Percentiles rank a stretch among this genome's conserved stretches.
phyloP scores from a whole-genome alignment of 352 stramenopile species.

The Phytophthora megakarya region DNA sequence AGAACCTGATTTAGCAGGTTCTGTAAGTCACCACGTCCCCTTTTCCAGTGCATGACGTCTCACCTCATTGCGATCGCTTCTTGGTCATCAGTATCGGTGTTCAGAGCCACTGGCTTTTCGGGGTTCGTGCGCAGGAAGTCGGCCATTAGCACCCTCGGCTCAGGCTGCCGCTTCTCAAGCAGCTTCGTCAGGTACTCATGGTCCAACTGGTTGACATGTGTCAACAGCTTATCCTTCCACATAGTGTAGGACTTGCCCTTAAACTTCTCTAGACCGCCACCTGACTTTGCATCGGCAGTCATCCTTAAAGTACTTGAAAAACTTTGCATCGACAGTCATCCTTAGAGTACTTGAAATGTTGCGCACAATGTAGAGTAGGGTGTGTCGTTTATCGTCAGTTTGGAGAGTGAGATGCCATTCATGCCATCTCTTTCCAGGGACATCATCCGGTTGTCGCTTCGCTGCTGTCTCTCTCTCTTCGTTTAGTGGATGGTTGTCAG shows the following conservation, averaged over 20 bases:
- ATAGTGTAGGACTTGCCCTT: conserved; percentile 22
- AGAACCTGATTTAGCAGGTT: conserved; percentile 24
- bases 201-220: conserved; percentile 17
- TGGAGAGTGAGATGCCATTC: background rate
- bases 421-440: background rate
- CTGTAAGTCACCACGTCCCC: conserved; percentile 2
- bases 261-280: conserved; percentile 8
- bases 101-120: background rate
- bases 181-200: conserved; percentile 17
- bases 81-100: background rate
- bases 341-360: background rate
- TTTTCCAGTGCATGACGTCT: conserved; percentile 6
- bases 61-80: conserved; percentile 8
- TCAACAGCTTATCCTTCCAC: conserved; percentile 26
- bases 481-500: background rate
- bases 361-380: background rate
- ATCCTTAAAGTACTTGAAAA: conserved; percentile 23
- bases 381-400: background rate
- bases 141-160: conserved; percentile 15
- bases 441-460: background rate
- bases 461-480: background rate
- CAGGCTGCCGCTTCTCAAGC: conserved; percentile 17
- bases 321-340: conserved; percentile 20
- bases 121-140: conserved; percentile 10
- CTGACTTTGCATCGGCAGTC: conserved; percentile 15